Evolutionary conservation across 2,329 filamentous ascomycete genomes (phyloP), one percentile per base, ranked within the genome.

Genomic region (Penicillium sp.): DNA sequence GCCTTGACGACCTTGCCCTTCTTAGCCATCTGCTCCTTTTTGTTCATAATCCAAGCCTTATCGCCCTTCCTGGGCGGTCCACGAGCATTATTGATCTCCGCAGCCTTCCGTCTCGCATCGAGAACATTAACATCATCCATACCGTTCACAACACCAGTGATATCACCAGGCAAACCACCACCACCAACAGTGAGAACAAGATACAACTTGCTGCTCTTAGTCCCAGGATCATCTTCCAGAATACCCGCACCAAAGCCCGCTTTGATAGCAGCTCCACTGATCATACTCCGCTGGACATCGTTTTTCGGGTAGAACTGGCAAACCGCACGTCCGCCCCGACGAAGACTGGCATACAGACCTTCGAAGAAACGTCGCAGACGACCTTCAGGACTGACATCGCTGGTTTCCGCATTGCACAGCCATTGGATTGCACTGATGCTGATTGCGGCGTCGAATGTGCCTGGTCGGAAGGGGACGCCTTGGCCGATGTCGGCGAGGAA

Each of bases 221-320:
- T 99, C 43, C 92, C 93, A 0, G 90, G 90, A 73, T 97, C 93
- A 75, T 99, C 94, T 75, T 97, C 93, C 48, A 99, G 80, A 35
- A 99, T 84, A 78, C 94, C 94, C 0, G 94, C 94, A 48, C 94
- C 93, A 69, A 99, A 99, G 0, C 94, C 94, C 1, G 94, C 94
- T 71, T 90, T 92, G 60, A 97, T 89, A 0, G 94, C 94, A 0
- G 94, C 94, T 58, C 85, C 84, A 51, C 88, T 91, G 66, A 99
- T 96, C 93, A 99, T 96, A 70, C 84, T 86, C 70, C 93, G 86
- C 78, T 99, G 94, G 62, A 85, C 82, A 66, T 95, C 89, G 73
- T 99, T 97, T 78, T 96, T 96, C 3, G 94, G 94, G 74, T 99
- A 99, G 75, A 99, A 99, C 71, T 99, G 94, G 73, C 93, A 96